Base-by-base conservation (phyloP, 441 rosid genomes). In the Breynia disticha region DNA sequence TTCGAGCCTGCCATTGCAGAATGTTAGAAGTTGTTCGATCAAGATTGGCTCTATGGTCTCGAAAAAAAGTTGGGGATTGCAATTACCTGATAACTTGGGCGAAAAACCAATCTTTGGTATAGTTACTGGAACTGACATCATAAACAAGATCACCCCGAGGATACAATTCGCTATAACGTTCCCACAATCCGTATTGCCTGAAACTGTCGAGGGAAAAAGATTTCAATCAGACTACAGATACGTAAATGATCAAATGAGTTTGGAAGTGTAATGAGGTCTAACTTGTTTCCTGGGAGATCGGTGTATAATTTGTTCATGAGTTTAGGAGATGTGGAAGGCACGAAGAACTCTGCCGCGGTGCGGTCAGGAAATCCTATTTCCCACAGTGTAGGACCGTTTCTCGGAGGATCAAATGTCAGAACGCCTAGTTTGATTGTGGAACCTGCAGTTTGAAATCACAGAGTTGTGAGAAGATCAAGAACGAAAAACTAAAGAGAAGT, bases 311-410 rank as follows among this genome's bases (percentile, higher is more conserved):
- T 80, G 57, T 87, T 90, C 19, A 75, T 48, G 45, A 78, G 80
- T 11, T 50, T 60, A 0, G 87, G 79, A 56, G 80, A 68, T 4
- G 96, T 75, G 46, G 79, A 83, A 0, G 96, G 96, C 45, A 87
- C 68, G 51, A 62, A 78, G 59, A 83, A 90, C 57, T 85, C 87
- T 7, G 84, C 84, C 16, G 98, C 90, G 56, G 84, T 66, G 41
- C 90, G 81, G 63, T 83, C 80, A 39, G 95, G 87, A 49, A 76
- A 59, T 42, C 94, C 98, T 7, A 90, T 87, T 71, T 87, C 98
- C 97, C 96, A 87, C 45, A 87, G 43, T 0, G 98, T 90, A 13
- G 93, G 87, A 12, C 98, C 96, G 57, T 81, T 77, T 73, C 95
- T 79, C 14, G 81, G 91, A 46, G 95, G 91, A 63, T 81, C 70